These are phyloP conservation scores for Neopestalotiopsis rosae DNA, from an alignment of 2,329 filamentous ascomycete genomes.

Conservation along the genomic window DNA sequence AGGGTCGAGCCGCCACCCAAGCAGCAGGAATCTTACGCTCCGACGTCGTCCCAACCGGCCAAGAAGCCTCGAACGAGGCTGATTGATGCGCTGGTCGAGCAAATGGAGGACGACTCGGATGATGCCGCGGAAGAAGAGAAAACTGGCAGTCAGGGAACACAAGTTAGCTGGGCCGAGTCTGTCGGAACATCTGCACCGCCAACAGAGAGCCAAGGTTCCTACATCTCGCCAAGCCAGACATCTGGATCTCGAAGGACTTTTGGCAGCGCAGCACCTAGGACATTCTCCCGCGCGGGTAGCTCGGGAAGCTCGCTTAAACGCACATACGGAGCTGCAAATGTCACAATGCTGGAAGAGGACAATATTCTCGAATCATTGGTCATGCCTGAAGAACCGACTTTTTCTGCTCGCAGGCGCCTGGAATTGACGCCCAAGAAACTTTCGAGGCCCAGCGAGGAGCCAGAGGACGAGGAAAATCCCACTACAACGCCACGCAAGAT, in stretches of 20 bases:
- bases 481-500: slow-evolving; percentile 54
- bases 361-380: slow-evolving; percentile 34
- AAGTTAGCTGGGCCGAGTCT: slow-evolving; percentile 25
- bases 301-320: slow-evolving; percentile 37
- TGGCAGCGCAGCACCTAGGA: slow-evolving; percentile 25
- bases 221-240: slow-evolving; percentile 31
- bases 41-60: slow-evolving; percentile 12
- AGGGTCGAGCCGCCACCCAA: background rate
- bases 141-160: slow-evolving; percentile 18
- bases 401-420: slow-evolving; percentile 31
- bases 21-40: background rate
- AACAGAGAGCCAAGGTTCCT: slow-evolving; percentile 28
- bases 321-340: slow-evolving; percentile 38
- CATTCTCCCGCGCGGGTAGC: slow-evolving; percentile 28
- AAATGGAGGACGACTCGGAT: slow-evolving; percentile 29
- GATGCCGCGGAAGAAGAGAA: slow-evolving; percentile 23
- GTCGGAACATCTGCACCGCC: slow-evolving; percentile 26
- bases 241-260: slow-evolving; percentile 23
- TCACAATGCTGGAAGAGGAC: slow-evolving; percentile 37
- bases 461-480: slow-evolving; percentile 51
- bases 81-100: slow-evolving; percentile 36
- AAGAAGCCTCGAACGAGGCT: slow-evolving; percentile 34
- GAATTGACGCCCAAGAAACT: slow-evolving; percentile 35
- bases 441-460: slow-evolving; percentile 22
- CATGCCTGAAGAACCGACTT: slow-evolving; percentile 30